These are phyloP conservation scores for Pleurostoma richardsiae DNA, from an alignment of 2,329 filamentous ascomycete genomes.

Conservation along the genomic window DNA sequence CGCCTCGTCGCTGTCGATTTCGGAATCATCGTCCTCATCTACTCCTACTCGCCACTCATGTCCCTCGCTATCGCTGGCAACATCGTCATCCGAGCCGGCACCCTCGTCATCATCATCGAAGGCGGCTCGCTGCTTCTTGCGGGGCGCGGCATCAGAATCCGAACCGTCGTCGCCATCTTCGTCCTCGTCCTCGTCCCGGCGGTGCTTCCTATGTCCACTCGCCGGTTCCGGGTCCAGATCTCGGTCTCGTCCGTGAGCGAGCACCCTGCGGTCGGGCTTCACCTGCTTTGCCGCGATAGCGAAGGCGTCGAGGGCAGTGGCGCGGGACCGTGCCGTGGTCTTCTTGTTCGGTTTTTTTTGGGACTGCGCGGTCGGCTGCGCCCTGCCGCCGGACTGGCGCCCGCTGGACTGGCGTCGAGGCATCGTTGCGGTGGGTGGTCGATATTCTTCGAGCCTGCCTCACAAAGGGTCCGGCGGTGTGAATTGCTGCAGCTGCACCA, in stretches of 20 bases:
- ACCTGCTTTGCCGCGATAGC: slow-evolving; percentile 51
- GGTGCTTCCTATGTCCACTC: slow-evolving; percentile 33
- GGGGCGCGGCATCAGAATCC: slow-evolving; percentile 56
- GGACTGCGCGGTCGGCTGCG: slow-evolving; percentile 13
- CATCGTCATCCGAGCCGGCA: slow-evolving; percentile 56
- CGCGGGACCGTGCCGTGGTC: slow-evolving; percentile 42
- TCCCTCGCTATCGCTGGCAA: slow-evolving; percentile 79
- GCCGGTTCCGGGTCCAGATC: slow-evolving; percentile 46
- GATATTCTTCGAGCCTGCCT: background rate
- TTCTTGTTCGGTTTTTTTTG: slow-evolving; percentile 24
- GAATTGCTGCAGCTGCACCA: background rate
- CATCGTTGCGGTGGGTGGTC: background rate
- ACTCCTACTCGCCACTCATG: slow-evolving; percentile 79
- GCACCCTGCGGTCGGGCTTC: slow-evolving; percentile 26
- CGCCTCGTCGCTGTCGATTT: slow-evolving; percentile 69
- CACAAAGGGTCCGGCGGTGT: background rate
- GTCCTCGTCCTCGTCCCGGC: slow-evolving; percentile 36
- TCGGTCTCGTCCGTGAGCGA: slow-evolving; percentile 27
- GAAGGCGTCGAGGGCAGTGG: slow-evolving; percentile 52
- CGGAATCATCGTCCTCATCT: slow-evolving; percentile 56
- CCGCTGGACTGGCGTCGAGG: slow-evolving; percentile 41
- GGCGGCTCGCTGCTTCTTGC: slow-evolving; percentile 30
- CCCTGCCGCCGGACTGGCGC: slow-evolving; percentile 52
- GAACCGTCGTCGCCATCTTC: slow-evolving; percentile 58
- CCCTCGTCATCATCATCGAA: slow-evolving; percentile 33